Conservation (phyloP, 441 rosid genomes). For the Populus tomentosa region DNA sequence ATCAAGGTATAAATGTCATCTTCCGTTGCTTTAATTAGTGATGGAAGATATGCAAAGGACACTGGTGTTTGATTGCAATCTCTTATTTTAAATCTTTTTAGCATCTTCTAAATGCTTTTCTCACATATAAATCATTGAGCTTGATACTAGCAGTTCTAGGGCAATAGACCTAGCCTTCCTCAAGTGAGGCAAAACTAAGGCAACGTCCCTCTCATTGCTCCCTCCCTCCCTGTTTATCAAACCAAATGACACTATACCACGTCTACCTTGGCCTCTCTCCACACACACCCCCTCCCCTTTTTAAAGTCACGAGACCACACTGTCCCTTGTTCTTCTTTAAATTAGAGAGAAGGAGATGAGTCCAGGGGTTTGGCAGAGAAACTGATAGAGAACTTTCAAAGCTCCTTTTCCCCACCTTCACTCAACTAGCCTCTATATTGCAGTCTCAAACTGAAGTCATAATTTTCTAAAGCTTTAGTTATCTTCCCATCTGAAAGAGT, state of each 20-base stretch:
- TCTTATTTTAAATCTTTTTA: constrained; percentile 10
- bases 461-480: constrained; percentile 42
- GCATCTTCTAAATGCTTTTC: constrained; percentile 3
- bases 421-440: constrained; percentile 60
- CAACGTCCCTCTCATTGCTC: constrained; percentile 30
- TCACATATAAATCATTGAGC: constrained; percentile 15
- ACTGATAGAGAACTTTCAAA: constrained; percentile 68
- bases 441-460: constrained; percentile 61
- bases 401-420: constrained; percentile 47
- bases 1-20: constrained; percentile 6
- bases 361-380: constrained; percentile 59
- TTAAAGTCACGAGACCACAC: constrained; percentile 59
- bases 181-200: constrained; percentile 4
- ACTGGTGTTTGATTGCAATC: constrained; percentile 12
- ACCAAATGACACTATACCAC: constrained; percentile 26
- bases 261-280: constrained; percentile 8
- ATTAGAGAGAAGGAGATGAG: constrained; percentile 33
- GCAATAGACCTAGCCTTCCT: constrained; percentile 14
- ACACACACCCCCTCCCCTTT: constrained; percentile 12
- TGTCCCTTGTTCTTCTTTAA: constrained; percentile 34
- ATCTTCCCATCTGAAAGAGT: constrained; percentile 30
- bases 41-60: constrained; percentile 19
- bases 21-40: constrained; percentile 21
- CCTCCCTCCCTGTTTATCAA: constrained; percentile 3
- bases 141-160: constrained; percentile 19